Percentiles rank a stretch among this genome's conserved stretches.
Conservation (phyloP, 306 rosid species). For the Rosa chinensis region DNA sequence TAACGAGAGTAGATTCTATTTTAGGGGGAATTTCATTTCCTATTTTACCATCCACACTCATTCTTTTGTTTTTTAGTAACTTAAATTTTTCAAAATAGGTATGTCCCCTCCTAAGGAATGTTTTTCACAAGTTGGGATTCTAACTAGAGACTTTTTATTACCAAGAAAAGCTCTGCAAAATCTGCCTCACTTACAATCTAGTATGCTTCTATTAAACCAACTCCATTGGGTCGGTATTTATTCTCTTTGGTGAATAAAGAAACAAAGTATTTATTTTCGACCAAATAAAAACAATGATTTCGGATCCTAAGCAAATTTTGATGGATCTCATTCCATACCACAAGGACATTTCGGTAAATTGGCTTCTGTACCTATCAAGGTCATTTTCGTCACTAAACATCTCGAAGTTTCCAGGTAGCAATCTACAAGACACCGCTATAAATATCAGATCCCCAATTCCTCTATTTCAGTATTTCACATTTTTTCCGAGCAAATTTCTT, state of each 20-base stretch:
- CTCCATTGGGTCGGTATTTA: too few species aligned
- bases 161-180: too few species aligned
- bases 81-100: too few species aligned
- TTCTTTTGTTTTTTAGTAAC: too few species aligned
- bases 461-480: not conserved
- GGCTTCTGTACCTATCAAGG: not conserved
- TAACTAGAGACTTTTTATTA: too few species aligned
- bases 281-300: not conserved
- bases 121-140: too few species aligned
- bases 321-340: not conserved
- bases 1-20: not conserved
- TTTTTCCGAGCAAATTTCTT: not conserved
- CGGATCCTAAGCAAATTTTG: not conserved
- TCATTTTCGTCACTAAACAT: not conserved
- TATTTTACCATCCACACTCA: too few species aligned
- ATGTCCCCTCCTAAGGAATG: too few species aligned
- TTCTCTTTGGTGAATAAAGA: too few species aligned
- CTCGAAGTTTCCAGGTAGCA: conserved; percentile 33
- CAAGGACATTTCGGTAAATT: not conserved
- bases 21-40: too few species aligned
- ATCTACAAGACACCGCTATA: not conserved
- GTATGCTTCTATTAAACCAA: too few species aligned
- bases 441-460: not conserved
- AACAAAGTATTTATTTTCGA: not conserved
- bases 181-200: too few species aligned